A percentile compares a stretch with the other conserved stretches of the same genome.
Conservation (phyloP, 768 basidiomycete genomes). For the Mycena crocata region DNA sequence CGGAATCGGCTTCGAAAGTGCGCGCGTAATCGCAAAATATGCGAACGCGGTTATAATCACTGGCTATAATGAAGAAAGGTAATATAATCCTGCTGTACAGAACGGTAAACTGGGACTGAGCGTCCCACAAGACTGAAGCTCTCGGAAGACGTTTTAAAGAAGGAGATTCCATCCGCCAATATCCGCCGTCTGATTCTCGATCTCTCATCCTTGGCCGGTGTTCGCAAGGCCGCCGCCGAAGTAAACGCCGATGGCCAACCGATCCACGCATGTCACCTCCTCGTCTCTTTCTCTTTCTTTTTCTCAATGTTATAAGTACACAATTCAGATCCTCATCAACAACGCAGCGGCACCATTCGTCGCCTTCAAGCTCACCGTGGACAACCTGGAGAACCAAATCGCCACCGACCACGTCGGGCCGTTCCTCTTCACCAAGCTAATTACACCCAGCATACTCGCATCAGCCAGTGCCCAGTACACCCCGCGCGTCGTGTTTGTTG, state of each 20-base stretch:
- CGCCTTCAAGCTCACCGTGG: slow-evolving; percentile 1
- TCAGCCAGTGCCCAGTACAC: background rate
- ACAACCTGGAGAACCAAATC: slow-evolving; percentile 14
- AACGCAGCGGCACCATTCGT: slow-evolving; percentile 10
- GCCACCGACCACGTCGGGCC: background rate
- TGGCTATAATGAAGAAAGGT: slow-evolving; percentile 20
- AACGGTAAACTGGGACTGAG: too few relatives aligned
- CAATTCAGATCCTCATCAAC: background rate
- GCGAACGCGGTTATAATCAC: slow-evolving; percentile 13
- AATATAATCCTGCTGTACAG: background rate
- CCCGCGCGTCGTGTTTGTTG: slow-evolving; percentile 18
- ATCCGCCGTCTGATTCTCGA: slow-evolving; percentile 1
- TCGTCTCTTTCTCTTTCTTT: too few relatives aligned
- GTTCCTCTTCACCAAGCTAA: slow-evolving; percentile 14
- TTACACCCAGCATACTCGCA: slow-evolving; percentile 19
- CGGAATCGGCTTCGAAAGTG: slow-evolving; percentile 9
- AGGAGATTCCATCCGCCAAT: background rate
- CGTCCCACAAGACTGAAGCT: slow-evolving; percentile 1
- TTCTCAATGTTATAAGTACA: background rate
- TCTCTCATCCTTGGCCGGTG: slow-evolving; percentile 1
- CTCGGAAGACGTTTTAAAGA: background rate
- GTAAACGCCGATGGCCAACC: slow-evolving; percentile 3
- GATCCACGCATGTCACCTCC: background rate
- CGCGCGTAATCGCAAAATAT: slow-evolving; percentile 12
- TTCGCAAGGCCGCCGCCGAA: slow-evolving; percentile 10